Evolutionary conservation across 768 basidiomycete genomes (phyloP), one percentile per base, ranked within the genome.

Genomic region (Boletus fagicola): DNA sequence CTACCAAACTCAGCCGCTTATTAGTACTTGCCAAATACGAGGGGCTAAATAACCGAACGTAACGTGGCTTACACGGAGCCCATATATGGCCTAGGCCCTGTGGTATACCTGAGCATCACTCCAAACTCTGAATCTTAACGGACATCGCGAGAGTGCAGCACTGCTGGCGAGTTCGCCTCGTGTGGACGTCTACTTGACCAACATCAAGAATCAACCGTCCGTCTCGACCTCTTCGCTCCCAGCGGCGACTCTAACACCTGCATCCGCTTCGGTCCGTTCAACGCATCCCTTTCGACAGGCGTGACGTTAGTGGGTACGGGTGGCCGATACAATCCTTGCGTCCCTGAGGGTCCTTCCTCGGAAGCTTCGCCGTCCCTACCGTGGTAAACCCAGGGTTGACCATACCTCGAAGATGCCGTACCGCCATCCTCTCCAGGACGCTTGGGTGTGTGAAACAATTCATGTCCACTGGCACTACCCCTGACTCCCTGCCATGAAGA

Each of bases 361-460:
- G 54, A 53, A 40, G 36, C 36, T 26, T 65, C 71, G 30, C 62
- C 68, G 51, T 56, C 58, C 62, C 60, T 64, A 28, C 49, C 59
- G 35, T 58, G 65, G 50, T 58, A 53, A 9, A 53, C 48, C 2
- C 51, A 57, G 33, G 53, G 48, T 16, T 39, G 48, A 5, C 57
- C 58, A 59, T 40, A 33, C 52, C 51, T 61, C 53, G 26, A 55
- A 40, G 46, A 57, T 20, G 26, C 57, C 49, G 57, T 62, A 36
- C 59, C 38, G 5, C 44, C 63, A 55, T 65, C 67, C 42, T 63
- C 67, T 18, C 57, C 67, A 4, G 69, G 62, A 57, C 72, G 76
- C 15, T 77, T 78, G 43, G 85, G 86, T 10, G 85, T 85, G 48
- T 82, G 81, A 68, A 82, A 83, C 51, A 78, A 54, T 8, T 76